A percentile compares a stretch with the other conserved stretches of the same genome.
Evolutionary conservation across 148 eudicot genomes (phyloP).

Genomic region (Amaranthus cruentus): DNA sequence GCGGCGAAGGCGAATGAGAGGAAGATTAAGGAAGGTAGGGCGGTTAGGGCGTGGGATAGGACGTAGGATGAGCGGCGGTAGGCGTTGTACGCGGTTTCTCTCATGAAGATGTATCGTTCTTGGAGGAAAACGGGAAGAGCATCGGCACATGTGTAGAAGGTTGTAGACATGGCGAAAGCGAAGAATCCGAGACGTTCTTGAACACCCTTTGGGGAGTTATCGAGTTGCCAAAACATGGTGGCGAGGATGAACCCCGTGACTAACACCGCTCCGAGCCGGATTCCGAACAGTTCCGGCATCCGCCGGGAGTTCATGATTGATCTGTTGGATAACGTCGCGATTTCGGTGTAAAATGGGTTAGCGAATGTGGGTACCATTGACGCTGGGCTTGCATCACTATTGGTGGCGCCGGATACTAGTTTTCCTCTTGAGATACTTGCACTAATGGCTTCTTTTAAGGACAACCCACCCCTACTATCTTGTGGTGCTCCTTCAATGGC

Average conservation of each 20-base stretch:
- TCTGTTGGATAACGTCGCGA: constrained; percentile 45
- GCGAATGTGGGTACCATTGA: constrained; percentile 71
- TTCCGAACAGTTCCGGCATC: constrained; percentile 68
- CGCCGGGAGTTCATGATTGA: constrained; percentile 62
- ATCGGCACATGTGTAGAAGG: constrained; percentile 79
- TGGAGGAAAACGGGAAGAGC: constrained; percentile 77
- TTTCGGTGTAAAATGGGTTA: constrained; percentile 61
- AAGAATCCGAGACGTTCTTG: constrained; percentile 79
- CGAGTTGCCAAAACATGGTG: constrained; percentile 82
- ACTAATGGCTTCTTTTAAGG: constrained; percentile 78
- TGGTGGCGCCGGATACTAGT: constrained; percentile 70
- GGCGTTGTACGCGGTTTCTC: constrained; percentile 79
- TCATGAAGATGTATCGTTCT: constrained; percentile 69
- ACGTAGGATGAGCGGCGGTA: constrained; percentile 72
- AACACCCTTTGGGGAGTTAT: constrained; percentile 73
- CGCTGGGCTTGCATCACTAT: constrained; percentile 26
- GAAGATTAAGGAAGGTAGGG: constrained; percentile 47
- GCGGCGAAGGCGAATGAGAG: constrained; percentile 55
- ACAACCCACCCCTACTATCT: constrained; percentile 35
- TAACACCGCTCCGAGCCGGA: constrained; percentile 56
- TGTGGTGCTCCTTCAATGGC: constrained; percentile 27
- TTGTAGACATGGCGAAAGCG: constrained; percentile 82
- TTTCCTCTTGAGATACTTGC: constrained; percentile 87
- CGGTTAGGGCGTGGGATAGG: constrained; percentile 53
- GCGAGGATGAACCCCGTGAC: constrained; percentile 87